Base-by-base conservation (phyloP, 352 stramenopile genomes). In the Globisporangium nagaii region DNA sequence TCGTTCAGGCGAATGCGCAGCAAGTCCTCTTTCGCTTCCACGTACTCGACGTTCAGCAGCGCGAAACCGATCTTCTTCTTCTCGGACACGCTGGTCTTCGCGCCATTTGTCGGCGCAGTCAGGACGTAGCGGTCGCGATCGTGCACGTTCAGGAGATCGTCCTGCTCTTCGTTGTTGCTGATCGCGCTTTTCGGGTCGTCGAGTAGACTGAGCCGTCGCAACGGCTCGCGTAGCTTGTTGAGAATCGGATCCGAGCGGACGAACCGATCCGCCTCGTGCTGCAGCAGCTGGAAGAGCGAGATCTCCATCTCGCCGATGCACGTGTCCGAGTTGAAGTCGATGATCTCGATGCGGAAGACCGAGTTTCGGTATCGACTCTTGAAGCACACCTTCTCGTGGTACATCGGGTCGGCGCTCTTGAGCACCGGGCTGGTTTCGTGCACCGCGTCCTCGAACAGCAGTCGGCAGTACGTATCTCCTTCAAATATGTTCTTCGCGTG, bases 401-500 rank as follows among this genome's bases (percentile, higher is more conserved):
- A 93, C 76, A 95, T 90, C 10, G 84, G 84, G 42, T 95, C 82
- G 0, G 84, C 84, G 48, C 78, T 95, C 61, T 93, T 93, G 22
- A 93, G 64, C 46, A 95, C 84, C 9, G 84, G 82, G 39, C 77
- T 93, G 0, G 84, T 93, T 41, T 95, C 84, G 45, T 90, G 75
- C 11, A 89, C 63, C 19, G 79, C 65, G 2, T 68, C 71, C 40
- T 88, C 82, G 41, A 93, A 77, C 6, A 64, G 71, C 17, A 95
- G 47, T 3, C 84, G 79, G 24, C 84, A 93, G 59, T 95, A 95
- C 20, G 79, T 92, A 34, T 95, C 84, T 2, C 84, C 84, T 57
- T 90, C 82, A 55, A 93, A 95, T 7, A 95, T 86, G 42, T 95
- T 95, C 48, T 89, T 88, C 13, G 83, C 78, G 13, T 95, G 84